Base-by-base conservation (phyloP, 2,329 filamentous ascomycete genomes). In the Fusarium sp. region DNA sequence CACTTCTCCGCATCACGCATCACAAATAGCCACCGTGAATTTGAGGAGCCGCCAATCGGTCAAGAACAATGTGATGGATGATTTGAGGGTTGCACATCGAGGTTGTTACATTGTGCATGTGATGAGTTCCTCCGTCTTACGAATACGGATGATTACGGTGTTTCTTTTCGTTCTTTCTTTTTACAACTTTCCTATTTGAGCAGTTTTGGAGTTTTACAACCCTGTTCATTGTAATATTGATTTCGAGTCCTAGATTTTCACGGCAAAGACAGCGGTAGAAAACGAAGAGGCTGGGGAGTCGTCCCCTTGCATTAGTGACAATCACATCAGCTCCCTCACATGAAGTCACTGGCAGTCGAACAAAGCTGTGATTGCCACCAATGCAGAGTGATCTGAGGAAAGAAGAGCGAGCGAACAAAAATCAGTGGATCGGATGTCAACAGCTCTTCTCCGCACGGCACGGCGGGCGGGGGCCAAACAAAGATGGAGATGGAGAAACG, bases 371-470 rank as follows among this genome's bases (percentile, higher is more conserved):
- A 50, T 73, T 60, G 53, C 67, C 61, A 57, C 54, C 67, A 67
- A 67, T 67, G 44, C 62, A 46, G 59, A 42, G 64, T 57, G 64
- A 67, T 60, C 42, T 61, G 63, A 62, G 61, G 50, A 61, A 67
- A 46, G 59, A 62, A 62, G 37, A 53, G 42, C 50, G 47, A 67
- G 37, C 59, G 61, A 28, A 54, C 33, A 40, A 54, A 47, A 72
- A 49, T 66, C 69, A 69, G 66, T 69, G 64, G 75, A 77, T 74
- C 75, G 67, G 72, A 42, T 68, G 57, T 72, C 65, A 49, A 63
- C 63, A 59, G 61, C 70, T 78, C 30, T 54, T 78, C 75, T 77
- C 75, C 75, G 74, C 75, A 77, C 66, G 58, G 69, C 72, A 63
- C 23, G 44, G 59, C 33, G 40, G 23, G 54, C 30, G 71, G 74